Evolutionary conservation across 768 basidiomycete genomes (phyloP).

Genomic region (Russula sp.): DNA sequence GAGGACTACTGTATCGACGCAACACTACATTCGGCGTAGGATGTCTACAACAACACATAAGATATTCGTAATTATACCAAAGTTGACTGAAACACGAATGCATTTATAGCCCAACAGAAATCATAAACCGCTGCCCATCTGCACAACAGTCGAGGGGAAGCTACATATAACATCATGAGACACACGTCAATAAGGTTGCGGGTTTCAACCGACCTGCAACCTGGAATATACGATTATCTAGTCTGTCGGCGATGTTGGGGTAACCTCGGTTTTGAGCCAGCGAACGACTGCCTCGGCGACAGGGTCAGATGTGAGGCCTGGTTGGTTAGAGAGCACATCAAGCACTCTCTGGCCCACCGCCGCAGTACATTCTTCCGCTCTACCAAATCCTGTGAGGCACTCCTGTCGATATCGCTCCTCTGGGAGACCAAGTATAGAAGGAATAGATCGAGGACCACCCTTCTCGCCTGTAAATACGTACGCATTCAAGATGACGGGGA

Average conservation of each 20-base stretch:
- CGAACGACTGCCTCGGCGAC: constrained; percentile 27
- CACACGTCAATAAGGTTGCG: not conserved
- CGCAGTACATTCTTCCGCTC: constrained; percentile 70
- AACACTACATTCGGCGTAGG: not conserved
- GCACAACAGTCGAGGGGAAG: not conserved
- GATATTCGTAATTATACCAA: constrained; percentile 4
- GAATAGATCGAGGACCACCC: constrained; percentile 43
- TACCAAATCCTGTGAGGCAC: constrained; percentile 70
- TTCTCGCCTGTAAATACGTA: constrained; percentile 35
- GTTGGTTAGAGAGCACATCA: constrained; percentile 42
- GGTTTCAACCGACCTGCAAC: not conserved
- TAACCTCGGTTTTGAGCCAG: constrained; percentile 32
- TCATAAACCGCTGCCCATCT: not conserved
- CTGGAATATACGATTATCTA: not conserved
- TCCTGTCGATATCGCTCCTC: constrained; percentile 65
- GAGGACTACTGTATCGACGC: not conserved
- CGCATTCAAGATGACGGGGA: constrained; percentile 61
- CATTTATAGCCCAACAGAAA: not conserved
- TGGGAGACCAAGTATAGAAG: constrained; percentile 53
- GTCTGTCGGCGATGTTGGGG: constrained; percentile 22
- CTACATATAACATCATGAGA: not conserved
- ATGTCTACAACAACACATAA: not conserved
- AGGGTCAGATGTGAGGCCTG: constrained; percentile 29
- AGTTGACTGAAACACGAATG: not conserved
- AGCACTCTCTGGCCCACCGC: constrained; percentile 57